Evolutionary conservation across 495 filamentous ascomycete genomes (phyloP), one percentile per base, ranked within the genome.

Genomic region (Daldinia concentrica): DNA sequence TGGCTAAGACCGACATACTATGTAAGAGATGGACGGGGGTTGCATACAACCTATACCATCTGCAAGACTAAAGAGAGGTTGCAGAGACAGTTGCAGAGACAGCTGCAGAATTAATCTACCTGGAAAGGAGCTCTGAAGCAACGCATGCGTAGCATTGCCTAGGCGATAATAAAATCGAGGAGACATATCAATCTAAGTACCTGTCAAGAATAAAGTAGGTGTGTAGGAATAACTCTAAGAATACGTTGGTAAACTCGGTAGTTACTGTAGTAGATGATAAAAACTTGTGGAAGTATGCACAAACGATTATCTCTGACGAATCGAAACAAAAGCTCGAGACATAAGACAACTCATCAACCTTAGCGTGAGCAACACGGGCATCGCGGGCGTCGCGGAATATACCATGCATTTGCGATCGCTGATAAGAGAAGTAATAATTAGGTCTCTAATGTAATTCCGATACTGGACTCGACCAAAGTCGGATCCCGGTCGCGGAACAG

Each of bases 231-330:
- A 34, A 1, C 32, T 34, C 32, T 34, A 19, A 45, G n/a, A 19
- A 17, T 8, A 22, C n/a, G 26, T 15, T 29, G 27, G 50, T 26
- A 54, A 12, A 30, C 14, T 54, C 43, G 50, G 41, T 50, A 57
- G 54, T 24, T 55, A 52, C 24, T 6, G 24, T 52, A n/a, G 24
- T 22, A 34, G 12, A 36, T 14, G 12, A 14, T 36, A 22, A 22
- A 22, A 48, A 24, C 43, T 48, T 48, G 43, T 48, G 43, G 24
- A 54, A 29, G 24, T 15, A 29, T 30, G 27, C 50, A 54, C 50
- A 30, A 30, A 59, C 27, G 36, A 58, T 29, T 73, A 73, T 73
- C 71, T 73, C 71, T 59, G 51, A 43, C 71, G 71, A 73, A 73
- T 73, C 17, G 64, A 58, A 65, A 54, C 15, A 54, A 22, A 54